Base-by-base conservation (phyloP, 129 eudicot genomes). In the Arctium minus region DNA sequence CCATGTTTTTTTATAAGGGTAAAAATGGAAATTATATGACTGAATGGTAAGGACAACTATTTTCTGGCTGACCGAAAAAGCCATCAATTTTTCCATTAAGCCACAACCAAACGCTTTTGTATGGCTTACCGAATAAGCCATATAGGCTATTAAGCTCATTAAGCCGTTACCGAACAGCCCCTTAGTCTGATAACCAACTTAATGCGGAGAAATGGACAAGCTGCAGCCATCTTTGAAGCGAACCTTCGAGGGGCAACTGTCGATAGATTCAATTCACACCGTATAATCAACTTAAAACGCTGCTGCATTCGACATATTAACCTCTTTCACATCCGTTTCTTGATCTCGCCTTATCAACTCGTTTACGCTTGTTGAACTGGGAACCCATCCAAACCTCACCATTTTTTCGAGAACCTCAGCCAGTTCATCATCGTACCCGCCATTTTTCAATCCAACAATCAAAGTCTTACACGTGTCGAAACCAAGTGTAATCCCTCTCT, bases 341-440 rank as follows among this genome's bases (percentile, higher is more conserved):
- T 56, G 65, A 56, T 70, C 70, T 67, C 75, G 78, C 53, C 75
- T 72, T 11, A 73, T 77, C 8, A 89, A 83, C 48, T 93, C 94
- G 53, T 72, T 81, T 74, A 81, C 77, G 7, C 38, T 87, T 70
- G 77, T 81, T 68, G 87, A 79, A 18, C 67, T 18, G 0, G 90
- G 85, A 76, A 93, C 80, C 97, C 98, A 93, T 27, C 90, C 87
- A 75, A 84, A 88, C 77, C 79, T 86, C 81, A 84, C 84, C 97
- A 91, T 81, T 70, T 74, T 89, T 75, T 88, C 84, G 18, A 88
- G 36, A 70, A 87, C 81, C 76, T 5, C 72, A 76, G 80, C 81
- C 50, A 90, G 79, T 29, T 88, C 82, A 6, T 89, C 88, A 70
- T 86, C 72, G 48, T 90, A 79, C 60, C 92, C 92, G 38, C 88